A percentile compares a stretch with the other conserved stretches of the same genome.
Evolutionary conservation across 257 asterid genomes (phyloP).

Genomic region (Ilex aquifolium): DNA sequence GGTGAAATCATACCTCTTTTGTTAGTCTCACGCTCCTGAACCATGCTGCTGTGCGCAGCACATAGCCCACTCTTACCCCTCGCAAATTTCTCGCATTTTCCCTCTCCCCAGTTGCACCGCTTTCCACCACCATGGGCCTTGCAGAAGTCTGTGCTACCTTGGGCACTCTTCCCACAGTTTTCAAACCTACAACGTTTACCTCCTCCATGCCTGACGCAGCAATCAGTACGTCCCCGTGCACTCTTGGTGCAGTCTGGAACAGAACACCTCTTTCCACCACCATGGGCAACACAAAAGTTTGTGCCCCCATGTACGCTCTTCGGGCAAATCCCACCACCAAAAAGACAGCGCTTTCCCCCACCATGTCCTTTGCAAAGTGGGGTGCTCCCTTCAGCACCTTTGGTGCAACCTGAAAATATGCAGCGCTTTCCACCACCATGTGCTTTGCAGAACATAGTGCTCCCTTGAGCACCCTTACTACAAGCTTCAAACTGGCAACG

Average conservation of each 20-base stretch:
- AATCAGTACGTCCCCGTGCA: conserved; percentile 88
- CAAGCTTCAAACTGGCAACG: conserved; percentile 63
- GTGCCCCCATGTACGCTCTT: conserved; percentile 95
- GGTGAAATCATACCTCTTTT: conserved; percentile 62
- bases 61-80: conserved; percentile 85
- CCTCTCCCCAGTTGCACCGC: conserved; percentile 78
- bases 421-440: conserved; percentile 95
- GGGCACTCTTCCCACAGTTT: conserved; percentile 90
- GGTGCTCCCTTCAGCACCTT: conserved; percentile 92
- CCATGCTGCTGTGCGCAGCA: conserved; percentile 78
- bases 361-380: conserved; percentile 95
- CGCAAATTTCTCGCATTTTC: conserved; percentile 83
- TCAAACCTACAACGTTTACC: conserved; percentile 79
- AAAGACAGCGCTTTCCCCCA: conserved; percentile 88
- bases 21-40: conserved; percentile 41
- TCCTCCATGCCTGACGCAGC: conserved; percentile 87
- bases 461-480: conserved; percentile 78
- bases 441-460: conserved; percentile 78
- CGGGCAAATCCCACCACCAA: conserved; percentile 91
- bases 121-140: conserved; percentile 78
- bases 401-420: conserved; percentile 74
- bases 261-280: conserved; percentile 86
- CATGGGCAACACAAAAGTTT: conserved; percentile 82
- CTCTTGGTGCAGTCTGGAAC: conserved; percentile 77
- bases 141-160: conserved; percentile 55